A percentile compares a stretch with the other conserved stretches of the same genome.
phyloP scores from a whole-genome alignment of 208 protist species.

The Leishmania mexicana region DNA sequence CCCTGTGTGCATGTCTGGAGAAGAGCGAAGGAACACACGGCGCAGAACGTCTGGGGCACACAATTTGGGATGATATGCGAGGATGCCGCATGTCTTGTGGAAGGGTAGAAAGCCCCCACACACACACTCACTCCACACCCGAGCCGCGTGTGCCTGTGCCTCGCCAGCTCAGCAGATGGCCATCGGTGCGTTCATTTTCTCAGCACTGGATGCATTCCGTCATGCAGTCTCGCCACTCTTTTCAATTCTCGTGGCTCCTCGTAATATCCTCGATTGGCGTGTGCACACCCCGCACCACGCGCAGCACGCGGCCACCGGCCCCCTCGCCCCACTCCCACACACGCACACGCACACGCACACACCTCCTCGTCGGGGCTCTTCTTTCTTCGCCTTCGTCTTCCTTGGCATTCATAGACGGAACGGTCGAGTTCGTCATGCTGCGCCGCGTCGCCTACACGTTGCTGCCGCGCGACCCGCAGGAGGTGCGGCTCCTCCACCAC shows the following conservation, averaged over 20 bases:
- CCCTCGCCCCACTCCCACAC: neutral
- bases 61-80: neutral
- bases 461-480: constrained; percentile 29
- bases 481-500: constrained; percentile 40
- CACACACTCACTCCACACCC: neutral
- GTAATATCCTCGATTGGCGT: neutral
- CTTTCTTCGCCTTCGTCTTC: neutral
- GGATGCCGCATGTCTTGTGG: neutral
- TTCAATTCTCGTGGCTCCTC: neutral
- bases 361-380: neutral
- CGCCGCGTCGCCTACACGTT: constrained; percentile 30
- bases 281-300: neutral
- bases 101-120: neutral
- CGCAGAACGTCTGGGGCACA: neutral
- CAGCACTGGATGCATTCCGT: neutral
- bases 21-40: neutral
- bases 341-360: neutral
- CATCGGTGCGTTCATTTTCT: neutral
- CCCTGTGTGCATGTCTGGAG: neutral
- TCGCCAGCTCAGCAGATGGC: neutral
- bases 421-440: constrained; percentile 22
- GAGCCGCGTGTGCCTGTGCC: neutral
- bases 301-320: neutral
- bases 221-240: neutral
- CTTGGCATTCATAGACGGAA: neutral